These are phyloP conservation scores for Blastobotrys robertii DNA, from an alignment of 805 yeast genomes.

Conservation along the genomic window DNA sequence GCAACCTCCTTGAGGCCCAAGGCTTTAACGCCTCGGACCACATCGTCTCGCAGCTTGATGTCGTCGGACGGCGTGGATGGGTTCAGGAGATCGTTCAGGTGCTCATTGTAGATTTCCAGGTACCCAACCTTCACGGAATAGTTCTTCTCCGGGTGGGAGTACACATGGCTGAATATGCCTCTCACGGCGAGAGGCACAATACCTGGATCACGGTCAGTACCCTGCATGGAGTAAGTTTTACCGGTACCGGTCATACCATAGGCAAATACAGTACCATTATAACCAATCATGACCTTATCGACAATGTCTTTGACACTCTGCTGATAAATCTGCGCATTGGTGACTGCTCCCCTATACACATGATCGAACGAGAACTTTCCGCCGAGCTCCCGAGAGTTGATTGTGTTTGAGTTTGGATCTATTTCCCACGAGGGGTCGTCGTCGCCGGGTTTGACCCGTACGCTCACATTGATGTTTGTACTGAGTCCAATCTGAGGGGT, in stretches of 20 bases:
- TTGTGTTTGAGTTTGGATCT: slow-evolving; percentile 31
- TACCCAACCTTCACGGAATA: slow-evolving; percentile 56
- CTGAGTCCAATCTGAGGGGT: slow-evolving; percentile 12
- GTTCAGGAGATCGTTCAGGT: slow-evolving; percentile 62
- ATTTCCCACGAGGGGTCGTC: slow-evolving; percentile 34
- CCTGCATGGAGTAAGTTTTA: slow-evolving; percentile 81
- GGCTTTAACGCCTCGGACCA: slow-evolving; percentile 55
- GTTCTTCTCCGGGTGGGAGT: slow-evolving; percentile 23
- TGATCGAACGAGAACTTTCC: slow-evolving; percentile 69
- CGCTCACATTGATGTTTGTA: slow-evolving; percentile 55
- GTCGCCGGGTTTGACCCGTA: slow-evolving; percentile 59
- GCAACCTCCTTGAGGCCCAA: slow-evolving; percentile 59
- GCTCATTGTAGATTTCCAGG: slow-evolving; percentile 81
- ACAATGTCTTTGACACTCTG: slow-evolving; percentile 44
- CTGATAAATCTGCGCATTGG: slow-evolving; percentile 54
- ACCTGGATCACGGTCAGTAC: slow-evolving; percentile 53
- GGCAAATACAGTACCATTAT: slow-evolving; percentile 83
- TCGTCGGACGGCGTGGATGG: slow-evolving; percentile 37
- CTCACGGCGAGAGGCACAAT: slow-evolving; percentile 59
- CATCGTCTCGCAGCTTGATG: slow-evolving; percentile 69
- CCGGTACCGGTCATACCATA: slow-evolving; percentile 95
- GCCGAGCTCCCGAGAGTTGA: slow-evolving; percentile 38
- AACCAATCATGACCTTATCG: slow-evolving; percentile 56
- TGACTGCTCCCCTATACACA: slow-evolving; percentile 50
- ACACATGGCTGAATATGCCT: slow-evolving; percentile 43